Base-by-base conservation (phyloP, 441 rosid genomes). In the Corymbia calophylla region DNA sequence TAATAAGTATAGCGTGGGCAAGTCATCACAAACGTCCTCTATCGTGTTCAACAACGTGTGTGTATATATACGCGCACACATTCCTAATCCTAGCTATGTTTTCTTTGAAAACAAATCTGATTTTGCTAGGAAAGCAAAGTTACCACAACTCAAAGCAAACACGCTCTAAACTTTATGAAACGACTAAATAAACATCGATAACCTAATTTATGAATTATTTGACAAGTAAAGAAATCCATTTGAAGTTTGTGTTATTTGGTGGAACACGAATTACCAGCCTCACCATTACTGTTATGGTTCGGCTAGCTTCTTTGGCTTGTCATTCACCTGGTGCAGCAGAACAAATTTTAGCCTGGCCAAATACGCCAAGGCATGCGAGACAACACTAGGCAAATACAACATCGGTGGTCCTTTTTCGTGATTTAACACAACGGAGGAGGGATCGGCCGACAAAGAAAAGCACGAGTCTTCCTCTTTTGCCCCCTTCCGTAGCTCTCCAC, bases 281-380 rank as follows among this genome's bases (percentile, higher is more conserved):
- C 80, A 0, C 14, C 25, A 25, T 66, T 25, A 18, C 7, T 7
- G 4, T 5, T 9, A 32, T 19, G 82, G 29, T 35, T 35, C 15
- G 9, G 49, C 6, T 39, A 7, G 49, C 82, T 35, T 73, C 48
- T 73, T 73, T 39, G 82, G 39, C 82, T 35, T 39, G 2, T 70
- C 10, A 21, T 35, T 15, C 29, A 6, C 16, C 11, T 19, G 27
- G 29, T 73, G 82, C 29, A 6, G 82, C 39, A 0, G 48, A 35
- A 73, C 48, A 39, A 14, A 21, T 11, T 10, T 73, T 39, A 10
- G 82, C 82, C 48, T 39, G 82, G 82, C 29, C 27, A 19, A 19
- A 73, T 21, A 21, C 29, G 82, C 82, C 82, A 73, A 73, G 49
- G 82, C 82, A 39, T 73, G 82, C 82, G 82, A 39, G 11, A 73